Conservation (phyloP, 805 yeast genomes). For the Candida mattraensis region DNA sequence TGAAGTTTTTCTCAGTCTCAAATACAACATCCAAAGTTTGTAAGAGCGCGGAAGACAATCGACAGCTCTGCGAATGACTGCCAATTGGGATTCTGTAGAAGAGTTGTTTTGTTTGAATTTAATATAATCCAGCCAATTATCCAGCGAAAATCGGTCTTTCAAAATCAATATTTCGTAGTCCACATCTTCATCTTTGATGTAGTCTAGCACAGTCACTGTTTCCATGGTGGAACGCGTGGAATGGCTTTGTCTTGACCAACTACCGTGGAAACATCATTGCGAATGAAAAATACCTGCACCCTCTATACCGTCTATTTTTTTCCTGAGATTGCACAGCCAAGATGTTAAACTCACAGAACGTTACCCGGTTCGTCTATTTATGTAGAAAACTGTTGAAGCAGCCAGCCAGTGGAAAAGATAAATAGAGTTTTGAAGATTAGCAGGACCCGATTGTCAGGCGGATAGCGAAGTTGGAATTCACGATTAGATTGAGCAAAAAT, state of each 20-base stretch:
- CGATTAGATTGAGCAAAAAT: no score
- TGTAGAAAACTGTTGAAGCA: background rate
- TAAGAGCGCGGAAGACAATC: constrained; percentile 42
- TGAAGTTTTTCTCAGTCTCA: constrained; percentile 40
- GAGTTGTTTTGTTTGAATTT: constrained; percentile 29
- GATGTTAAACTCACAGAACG: no score
- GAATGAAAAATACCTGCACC: background rate
- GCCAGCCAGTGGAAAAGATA: background rate
- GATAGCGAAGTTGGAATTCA: no score
- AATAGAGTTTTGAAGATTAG: no score
- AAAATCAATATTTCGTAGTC: constrained; percentile 37
- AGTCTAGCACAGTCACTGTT: constrained; percentile 6
- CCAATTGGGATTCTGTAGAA: constrained; percentile 37
- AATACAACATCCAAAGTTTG: constrained; percentile 54
- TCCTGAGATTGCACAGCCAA: constrained; percentile 1
- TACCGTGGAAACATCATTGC: background rate
- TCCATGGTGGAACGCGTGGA: constrained; percentile 3
- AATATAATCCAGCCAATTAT: constrained; percentile 48
- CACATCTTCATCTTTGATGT: constrained; percentile 30
- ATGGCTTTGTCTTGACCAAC: background rate
- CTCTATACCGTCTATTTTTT: no score
- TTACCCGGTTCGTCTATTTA: background rate
- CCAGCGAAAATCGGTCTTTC: constrained; percentile 35
- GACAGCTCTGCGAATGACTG: constrained; percentile 55
- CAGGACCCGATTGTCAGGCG: no score